These are phyloP conservation scores for Cinnamomum micranthum DNA, from an alignment of 164 flowering plant genomes.

Conservation along the genomic window DNA sequence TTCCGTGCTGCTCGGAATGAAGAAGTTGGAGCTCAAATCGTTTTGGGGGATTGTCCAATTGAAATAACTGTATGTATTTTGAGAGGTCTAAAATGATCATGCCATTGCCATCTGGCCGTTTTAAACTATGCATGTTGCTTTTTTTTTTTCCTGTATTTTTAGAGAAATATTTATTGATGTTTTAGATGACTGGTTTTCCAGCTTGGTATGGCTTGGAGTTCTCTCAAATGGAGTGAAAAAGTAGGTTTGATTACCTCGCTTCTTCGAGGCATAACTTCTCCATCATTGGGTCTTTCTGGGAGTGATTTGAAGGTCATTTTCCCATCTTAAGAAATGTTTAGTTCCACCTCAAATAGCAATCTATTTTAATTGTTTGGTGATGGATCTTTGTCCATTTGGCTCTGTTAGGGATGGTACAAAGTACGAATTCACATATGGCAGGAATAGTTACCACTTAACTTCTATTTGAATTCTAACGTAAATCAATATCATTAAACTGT, in stretches of 20 bases:
- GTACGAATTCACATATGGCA: too few relatives aligned
- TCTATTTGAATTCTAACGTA: too few relatives aligned
- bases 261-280: constrained; percentile 37
- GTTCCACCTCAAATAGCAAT: background rate
- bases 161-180: background rate
- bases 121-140: background rate
- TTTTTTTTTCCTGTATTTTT: background rate
- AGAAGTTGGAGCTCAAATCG: constrained; percentile 86
- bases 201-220: constrained; percentile 93
- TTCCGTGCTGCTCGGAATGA: constrained; percentile 90
- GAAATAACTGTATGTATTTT: constrained; percentile 77
- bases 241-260: constrained; percentile 47
- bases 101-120: background rate
- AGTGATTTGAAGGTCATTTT: constrained; percentile 45
- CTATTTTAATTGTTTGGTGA: too few relatives aligned
- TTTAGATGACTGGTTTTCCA: constrained; percentile 21
- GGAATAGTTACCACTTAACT: too few relatives aligned
- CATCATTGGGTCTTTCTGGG: constrained; percentile 38
- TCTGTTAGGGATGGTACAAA: too few relatives aligned
- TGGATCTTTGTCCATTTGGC: too few relatives aligned
- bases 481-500: too few relatives aligned
- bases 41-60: constrained; percentile 93
- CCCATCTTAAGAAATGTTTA: background rate
- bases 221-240: constrained; percentile 73
- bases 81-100: constrained; percentile 3